A percentile compares a stretch with the other conserved stretches of the same genome.
These are phyloP conservation scores for Fusarium floridanum DNA, from an alignment of 2,329 filamentous ascomycete species.

Conservation along the genomic window DNA sequence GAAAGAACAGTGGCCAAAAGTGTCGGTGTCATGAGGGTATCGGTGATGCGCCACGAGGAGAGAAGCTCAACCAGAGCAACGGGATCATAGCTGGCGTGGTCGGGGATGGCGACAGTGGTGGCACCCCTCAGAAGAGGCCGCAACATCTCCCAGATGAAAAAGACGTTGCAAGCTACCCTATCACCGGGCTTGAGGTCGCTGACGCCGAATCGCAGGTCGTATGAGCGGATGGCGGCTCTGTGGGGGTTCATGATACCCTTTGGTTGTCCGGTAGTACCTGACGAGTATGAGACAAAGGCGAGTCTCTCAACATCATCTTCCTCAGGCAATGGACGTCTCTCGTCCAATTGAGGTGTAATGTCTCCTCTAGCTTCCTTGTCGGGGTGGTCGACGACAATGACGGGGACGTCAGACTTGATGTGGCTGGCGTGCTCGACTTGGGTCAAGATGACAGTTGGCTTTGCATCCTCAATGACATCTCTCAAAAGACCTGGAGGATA, in stretches of 20 bases:
- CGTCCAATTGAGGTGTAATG: conserved; percentile 49
- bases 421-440: conserved; percentile 73
- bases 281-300: conserved; percentile 85
- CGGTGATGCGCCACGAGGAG: conserved; percentile 74
- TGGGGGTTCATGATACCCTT: conserved; percentile 87
- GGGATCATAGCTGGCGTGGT: conserved; percentile 83
- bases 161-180: conserved; percentile 88
- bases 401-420: conserved; percentile 72
- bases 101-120: conserved; percentile 80
- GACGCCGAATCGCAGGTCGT: conserved; percentile 77
- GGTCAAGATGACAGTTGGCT: conserved; percentile 78
- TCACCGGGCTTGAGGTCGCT: conserved; percentile 79
- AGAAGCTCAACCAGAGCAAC: conserved; percentile 79
- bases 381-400: conserved; percentile 73
- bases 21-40: conserved; percentile 87
- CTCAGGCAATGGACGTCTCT: conserved; percentile 65
- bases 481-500: conserved; percentile 80
- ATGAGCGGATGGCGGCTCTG: conserved; percentile 78
- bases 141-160: conserved; percentile 88
- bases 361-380: conserved; percentile 47
- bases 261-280: conserved; percentile 82
- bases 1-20: conserved; percentile 80
- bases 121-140: conserved; percentile 82
- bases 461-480: conserved; percentile 82
- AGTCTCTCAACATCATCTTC: conserved; percentile 79